A percentile compares a stretch with the other conserved stretches of the same genome.
phyloP scores from a whole-genome alignment of 2,329 filamentous ascomycete species.

The Hypoxylon sp. region DNA sequence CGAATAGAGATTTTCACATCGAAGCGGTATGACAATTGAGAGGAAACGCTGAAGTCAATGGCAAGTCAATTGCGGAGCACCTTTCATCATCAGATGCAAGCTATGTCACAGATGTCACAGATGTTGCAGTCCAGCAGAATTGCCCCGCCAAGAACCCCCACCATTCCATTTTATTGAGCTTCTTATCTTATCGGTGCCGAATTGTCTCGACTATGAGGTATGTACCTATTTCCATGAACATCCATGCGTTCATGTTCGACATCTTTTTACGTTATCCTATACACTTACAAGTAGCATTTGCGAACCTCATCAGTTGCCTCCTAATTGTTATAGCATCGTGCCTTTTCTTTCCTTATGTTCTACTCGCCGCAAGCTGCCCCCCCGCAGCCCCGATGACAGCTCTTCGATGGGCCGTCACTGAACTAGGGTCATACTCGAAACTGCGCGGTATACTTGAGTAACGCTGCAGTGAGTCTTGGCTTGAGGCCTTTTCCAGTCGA shows the following conservation, averaged over 20 bases:
- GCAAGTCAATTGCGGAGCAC: slow-evolving; percentile 36
- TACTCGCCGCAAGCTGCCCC: neutral
- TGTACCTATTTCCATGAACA: neutral
- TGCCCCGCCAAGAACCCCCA: slow-evolving; percentile 26
- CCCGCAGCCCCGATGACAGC: too few species aligned
- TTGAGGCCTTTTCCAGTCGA: slow-evolving; percentile 31
- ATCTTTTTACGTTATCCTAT: neutral
- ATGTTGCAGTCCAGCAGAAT: slow-evolving; percentile 2
- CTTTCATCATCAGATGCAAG: slow-evolving; percentile 34
- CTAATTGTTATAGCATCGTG: neutral
- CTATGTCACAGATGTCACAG: slow-evolving; percentile 2
- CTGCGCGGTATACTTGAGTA: slow-evolving; percentile 16
- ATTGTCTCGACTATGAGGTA: neutral
- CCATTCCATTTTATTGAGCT: slow-evolving; percentile 18
- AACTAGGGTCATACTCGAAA: slow-evolving; percentile 11
- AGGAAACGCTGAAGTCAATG: slow-evolving; percentile 27
- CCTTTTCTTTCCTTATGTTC: neutral
- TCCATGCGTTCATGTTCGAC: neutral
- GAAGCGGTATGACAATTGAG: slow-evolving; percentile 5
- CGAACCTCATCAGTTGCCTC: too few species aligned
- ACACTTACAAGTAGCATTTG: neutral
- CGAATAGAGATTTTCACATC: slow-evolving; percentile 8
- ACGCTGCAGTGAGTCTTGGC: slow-evolving; percentile 16
- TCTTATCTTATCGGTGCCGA: slow-evolving; percentile 37
- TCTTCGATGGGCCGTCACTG: neutral